Conservation (phyloP, 2,329 filamentous ascomycete genomes). For the Dactylellina sp. region DNA sequence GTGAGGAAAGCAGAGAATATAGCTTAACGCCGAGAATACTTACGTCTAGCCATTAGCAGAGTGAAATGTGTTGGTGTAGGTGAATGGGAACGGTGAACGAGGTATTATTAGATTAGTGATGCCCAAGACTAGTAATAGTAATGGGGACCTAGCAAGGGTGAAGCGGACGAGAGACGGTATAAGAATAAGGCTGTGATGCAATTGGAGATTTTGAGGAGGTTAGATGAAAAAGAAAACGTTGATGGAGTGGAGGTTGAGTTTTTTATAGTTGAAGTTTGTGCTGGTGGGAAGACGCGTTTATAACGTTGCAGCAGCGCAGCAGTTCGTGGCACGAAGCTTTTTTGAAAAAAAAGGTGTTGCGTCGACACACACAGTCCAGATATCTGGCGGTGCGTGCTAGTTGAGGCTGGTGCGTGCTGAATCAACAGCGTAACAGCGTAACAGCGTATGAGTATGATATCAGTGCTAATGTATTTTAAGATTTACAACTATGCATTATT, state of each 20-base stretch:
- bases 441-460: too few relatives aligned
- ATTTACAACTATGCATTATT: too few relatives aligned
- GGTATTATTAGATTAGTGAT: not conserved
- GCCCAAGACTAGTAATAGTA: not conserved
- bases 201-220: not conserved
- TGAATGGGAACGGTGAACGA: not conserved
- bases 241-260: not conserved
- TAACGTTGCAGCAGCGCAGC: too few relatives aligned
- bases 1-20: not conserved
- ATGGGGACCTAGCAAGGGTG: not conserved
- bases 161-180: not conserved
- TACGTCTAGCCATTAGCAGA: slow-evolving; percentile 34
- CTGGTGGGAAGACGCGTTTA: too few relatives aligned
- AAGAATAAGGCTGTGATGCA: not conserved
- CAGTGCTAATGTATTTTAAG: too few relatives aligned
- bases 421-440: too few relatives aligned
- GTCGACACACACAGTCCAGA: too few relatives aligned
- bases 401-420: too few relatives aligned
- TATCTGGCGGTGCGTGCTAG: too few relatives aligned
- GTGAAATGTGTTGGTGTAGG: not conserved
- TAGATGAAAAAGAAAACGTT: not conserved
- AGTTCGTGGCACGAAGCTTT: too few relatives aligned
- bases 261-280: too few relatives aligned
- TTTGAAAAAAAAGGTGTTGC: too few relatives aligned
- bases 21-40: not conserved